A percentile compares a stretch with the other conserved stretches of the same genome.
Conservation (phyloP, 1,284 basidiomycete species). For the Ceratobasidium theobromae region DNA sequence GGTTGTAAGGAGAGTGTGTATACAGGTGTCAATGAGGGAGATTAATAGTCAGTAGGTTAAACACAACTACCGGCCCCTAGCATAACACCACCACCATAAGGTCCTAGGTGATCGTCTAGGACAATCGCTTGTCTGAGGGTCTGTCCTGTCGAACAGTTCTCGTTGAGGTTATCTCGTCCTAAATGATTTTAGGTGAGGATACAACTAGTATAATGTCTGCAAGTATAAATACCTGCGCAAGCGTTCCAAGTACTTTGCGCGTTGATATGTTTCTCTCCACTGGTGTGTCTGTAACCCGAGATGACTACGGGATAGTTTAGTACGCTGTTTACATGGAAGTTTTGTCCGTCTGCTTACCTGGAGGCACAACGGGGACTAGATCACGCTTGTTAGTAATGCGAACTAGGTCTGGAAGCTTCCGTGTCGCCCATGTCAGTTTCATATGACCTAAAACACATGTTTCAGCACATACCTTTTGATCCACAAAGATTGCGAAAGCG, state of each 20-base stretch:
- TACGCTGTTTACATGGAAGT: too few relatives aligned
- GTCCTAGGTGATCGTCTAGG: slow-evolving; percentile 13
- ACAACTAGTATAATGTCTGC: not conserved
- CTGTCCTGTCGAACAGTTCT: slow-evolving; percentile 20
- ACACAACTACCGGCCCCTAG: not conserved
- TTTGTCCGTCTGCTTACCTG: slow-evolving; percentile 21
- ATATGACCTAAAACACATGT: not conserved
- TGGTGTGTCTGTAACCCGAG: slow-evolving; percentile 57
- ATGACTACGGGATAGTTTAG: slow-evolving; percentile 37
- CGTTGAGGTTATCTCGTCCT: slow-evolving; percentile 11
- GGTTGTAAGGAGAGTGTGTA: too few relatives aligned
- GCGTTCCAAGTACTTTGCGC: slow-evolving; percentile 51
- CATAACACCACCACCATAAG: slow-evolving; percentile 10
- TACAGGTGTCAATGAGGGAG: too few relatives aligned
- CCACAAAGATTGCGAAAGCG: slow-evolving; percentile 60
- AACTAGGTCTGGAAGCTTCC: slow-evolving; percentile 42
- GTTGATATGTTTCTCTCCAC: slow-evolving; percentile 61
- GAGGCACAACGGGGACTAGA: slow-evolving; percentile 52
- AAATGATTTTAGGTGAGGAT: not conserved
- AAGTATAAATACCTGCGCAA: slow-evolving; percentile 47
- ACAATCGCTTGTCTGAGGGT: not conserved
- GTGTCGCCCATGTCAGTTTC: not conserved
- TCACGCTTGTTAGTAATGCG: slow-evolving; percentile 55
- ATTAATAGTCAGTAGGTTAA: too few relatives aligned
- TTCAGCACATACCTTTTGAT: slow-evolving; percentile 38